These are phyloP conservation scores for Microsporum audouinii DNA, from an alignment of 2,329 filamentous ascomycete genomes.

Conservation along the genomic window DNA sequence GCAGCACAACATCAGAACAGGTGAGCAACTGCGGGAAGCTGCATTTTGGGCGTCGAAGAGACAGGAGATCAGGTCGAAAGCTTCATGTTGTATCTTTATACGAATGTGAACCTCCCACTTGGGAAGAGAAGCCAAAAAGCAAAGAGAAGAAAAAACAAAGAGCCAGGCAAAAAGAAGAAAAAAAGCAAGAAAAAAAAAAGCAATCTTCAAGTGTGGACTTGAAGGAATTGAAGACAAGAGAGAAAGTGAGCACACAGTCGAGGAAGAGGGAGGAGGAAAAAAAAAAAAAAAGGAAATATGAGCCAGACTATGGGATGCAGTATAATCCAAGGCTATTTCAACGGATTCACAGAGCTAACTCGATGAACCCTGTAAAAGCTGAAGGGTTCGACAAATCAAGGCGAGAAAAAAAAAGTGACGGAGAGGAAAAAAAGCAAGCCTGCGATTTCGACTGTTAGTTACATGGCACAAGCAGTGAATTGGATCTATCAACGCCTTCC, in stretches of 20 bases:
- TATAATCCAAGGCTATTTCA: background rate
- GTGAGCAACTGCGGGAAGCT: conserved; percentile 1
- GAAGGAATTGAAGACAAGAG: background rate
- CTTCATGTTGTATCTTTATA: conserved; percentile 3
- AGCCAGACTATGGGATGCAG: conserved; percentile 3
- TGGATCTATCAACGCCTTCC: conserved; percentile 5
- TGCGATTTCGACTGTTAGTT: background rate
- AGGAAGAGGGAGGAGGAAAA: too few species aligned
- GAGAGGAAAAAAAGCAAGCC: background rate
- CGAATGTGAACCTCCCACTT: background rate
- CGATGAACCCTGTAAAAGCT: conserved; percentile 1
- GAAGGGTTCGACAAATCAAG: conserved; percentile 3
- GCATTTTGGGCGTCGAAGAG: background rate
- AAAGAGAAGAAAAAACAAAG: background rate
- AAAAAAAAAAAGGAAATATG: background rate
- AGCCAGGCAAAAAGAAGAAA: background rate
- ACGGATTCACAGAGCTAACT: conserved; percentile 2
- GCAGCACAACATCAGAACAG: background rate
- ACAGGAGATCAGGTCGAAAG: background rate
- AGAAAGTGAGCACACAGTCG: background rate
- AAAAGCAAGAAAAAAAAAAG: background rate
- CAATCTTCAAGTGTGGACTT: background rate
- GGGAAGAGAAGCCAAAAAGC: background rate
- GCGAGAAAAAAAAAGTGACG: background rate
- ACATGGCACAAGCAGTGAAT: conserved; percentile 4